Evolutionary conservation across 2,329 filamentous ascomycete species (phyloP).

Genomic region (Coniochaeta ligniaria): DNA sequence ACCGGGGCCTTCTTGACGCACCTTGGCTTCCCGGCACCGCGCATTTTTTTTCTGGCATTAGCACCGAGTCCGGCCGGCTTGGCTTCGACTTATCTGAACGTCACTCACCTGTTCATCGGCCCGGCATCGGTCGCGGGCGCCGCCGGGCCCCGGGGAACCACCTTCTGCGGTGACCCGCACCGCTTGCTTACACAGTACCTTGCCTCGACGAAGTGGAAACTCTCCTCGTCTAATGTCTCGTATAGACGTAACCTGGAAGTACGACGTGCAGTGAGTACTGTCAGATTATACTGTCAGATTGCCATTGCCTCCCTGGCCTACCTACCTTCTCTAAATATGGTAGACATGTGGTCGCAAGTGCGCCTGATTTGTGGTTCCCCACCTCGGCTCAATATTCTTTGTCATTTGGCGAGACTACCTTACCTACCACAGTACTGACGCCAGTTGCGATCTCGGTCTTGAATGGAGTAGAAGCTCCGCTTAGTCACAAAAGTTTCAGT

Average conservation of each 20-base stretch:
- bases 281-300: neutral
- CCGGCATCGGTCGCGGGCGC: neutral
- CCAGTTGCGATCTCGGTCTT: neutral
- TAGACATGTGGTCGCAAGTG: neutral
- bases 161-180: neutral
- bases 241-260: no score
- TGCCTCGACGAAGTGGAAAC: no score
- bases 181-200: no score
- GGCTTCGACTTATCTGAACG: neutral
- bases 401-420: neutral
- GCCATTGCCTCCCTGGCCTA: neutral
- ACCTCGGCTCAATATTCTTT: neutral
- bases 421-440: no score
- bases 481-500: no score
- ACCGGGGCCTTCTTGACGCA: neutral
- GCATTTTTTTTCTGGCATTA: neutral
- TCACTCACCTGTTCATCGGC: neutral
- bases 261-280: neutral
- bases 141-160: neutral
- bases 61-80: neutral
- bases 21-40: neutral
- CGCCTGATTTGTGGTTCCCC: neutral
- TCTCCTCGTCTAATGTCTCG: no score
- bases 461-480: neutral
- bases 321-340: neutral